phyloP scores from a whole-genome alignment of 768 basidiomycete genomes.

The Cystobasidiopsis lactophilus region DNA sequence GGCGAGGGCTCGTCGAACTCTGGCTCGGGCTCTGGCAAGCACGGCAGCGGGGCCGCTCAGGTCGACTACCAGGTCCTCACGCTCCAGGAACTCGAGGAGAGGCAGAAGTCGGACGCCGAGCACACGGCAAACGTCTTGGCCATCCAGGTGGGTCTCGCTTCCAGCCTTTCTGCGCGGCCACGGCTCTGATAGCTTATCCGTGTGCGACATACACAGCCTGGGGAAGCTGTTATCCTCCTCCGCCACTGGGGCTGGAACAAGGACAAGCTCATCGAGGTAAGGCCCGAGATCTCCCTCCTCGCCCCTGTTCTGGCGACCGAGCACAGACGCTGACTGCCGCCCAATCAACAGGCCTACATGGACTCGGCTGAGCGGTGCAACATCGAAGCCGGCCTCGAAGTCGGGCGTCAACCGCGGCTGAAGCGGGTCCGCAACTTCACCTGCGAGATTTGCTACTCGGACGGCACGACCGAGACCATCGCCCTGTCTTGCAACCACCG shows the following conservation, averaged over 20 bases:
- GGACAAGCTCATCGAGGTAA: conserved; percentile 75
- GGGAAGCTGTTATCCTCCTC: conserved; percentile 53
- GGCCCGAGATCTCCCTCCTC: neutral
- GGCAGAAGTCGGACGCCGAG: conserved; percentile 58
- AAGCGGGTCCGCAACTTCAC: conserved; percentile 37
- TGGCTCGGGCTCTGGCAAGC: neutral
- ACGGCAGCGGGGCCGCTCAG: conserved; percentile 47
- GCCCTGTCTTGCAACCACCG: conserved; percentile 60
- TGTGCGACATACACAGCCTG: conserved; percentile 29
- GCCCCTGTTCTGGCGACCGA: neutral
- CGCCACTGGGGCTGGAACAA: conserved; percentile 83
- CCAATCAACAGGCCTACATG: conserved; percentile 40
- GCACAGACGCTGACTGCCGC: neutral
- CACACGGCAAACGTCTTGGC: conserved; percentile 71
- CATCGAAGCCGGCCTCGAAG: conserved; percentile 45
- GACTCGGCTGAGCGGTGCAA: conserved; percentile 57
- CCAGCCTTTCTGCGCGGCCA: neutral
- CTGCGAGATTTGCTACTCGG: conserved; percentile 87
- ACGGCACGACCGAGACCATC: conserved; percentile 37
- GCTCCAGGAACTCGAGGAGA: conserved; percentile 48
- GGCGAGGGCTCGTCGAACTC: neutral
- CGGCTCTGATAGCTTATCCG: neutral
- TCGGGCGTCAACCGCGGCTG: conserved; percentile 20
- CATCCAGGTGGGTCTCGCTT: conserved; percentile 47
- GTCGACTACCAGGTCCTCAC: conserved; percentile 60